A percentile compares a stretch with the other conserved stretches of the same genome.
Conservation (phyloP, 345 rosid species). For the Kernera saxatilis region DNA sequence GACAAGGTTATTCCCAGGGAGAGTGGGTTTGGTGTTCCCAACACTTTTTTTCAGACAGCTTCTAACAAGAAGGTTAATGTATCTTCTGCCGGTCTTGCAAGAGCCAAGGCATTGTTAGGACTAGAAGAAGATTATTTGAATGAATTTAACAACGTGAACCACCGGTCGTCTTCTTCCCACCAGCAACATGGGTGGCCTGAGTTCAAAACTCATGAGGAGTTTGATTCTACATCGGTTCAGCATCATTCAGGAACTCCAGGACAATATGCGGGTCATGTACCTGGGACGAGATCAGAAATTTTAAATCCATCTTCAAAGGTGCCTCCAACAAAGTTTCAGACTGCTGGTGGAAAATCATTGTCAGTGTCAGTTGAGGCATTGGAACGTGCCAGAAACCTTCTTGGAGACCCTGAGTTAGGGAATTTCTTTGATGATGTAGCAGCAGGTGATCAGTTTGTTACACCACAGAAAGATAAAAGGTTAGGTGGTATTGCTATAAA, state of each 20-base stretch:
- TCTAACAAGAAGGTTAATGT: conserved; percentile 62
- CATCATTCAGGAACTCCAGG: conserved; percentile 30
- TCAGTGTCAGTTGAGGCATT: conserved; percentile 84
- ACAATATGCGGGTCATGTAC: conserved; percentile 28
- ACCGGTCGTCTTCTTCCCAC: conserved; percentile 15
- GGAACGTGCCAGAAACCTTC: conserved; percentile 83
- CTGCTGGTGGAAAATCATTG: conserved; percentile 85
- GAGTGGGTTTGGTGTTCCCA: conserved; percentile 27
- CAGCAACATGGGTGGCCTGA: conserved; percentile 22
- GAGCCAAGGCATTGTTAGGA: conserved; percentile 70
- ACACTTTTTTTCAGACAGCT: conserved; percentile 65
- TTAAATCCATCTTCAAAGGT: conserved; percentile 35
- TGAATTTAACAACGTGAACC: conserved; percentile 34
- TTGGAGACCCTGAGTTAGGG: conserved; percentile 82
- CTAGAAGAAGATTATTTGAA: conserved; percentile 41
- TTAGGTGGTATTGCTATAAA: conserved; percentile 31
- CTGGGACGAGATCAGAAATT: conserved; percentile 25
- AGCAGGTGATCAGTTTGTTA: conserved; percentile 29
- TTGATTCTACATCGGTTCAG: conserved; percentile 23
- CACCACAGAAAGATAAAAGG: conserved; percentile 31
- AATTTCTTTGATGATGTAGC: conserved; percentile 44
- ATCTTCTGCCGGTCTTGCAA: conserved; percentile 62
- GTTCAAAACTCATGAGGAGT: conserved; percentile 12
- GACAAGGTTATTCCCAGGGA: conserved; percentile 31
- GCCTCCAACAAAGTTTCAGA: conserved; percentile 67